Evolutionary conservation across 306 rosid genomes (phyloP).

Genomic region (Sindora glabra): DNA sequence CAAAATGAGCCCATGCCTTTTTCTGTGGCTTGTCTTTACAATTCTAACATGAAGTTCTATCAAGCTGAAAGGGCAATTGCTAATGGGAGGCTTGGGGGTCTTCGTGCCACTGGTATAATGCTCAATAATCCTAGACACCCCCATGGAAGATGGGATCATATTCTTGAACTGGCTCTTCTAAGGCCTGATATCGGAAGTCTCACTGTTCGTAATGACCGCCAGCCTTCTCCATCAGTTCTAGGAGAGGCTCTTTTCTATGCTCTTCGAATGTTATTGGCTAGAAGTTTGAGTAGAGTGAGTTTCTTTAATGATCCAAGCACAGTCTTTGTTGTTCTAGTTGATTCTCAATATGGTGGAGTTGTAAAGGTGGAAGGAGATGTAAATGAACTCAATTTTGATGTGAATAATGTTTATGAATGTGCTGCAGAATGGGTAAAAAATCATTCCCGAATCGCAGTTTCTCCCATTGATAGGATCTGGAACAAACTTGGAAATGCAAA

Average conservation of each 20-base stretch:
- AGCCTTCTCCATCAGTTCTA: slow-evolving; percentile 55
- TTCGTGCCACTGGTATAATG: slow-evolving; percentile 79
- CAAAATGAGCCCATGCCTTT: slow-evolving; percentile 90
- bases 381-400: slow-evolving; percentile 69
- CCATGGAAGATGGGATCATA: slow-evolving; percentile 88
- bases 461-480: slow-evolving; percentile 89
- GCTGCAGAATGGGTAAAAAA: slow-evolving; percentile 91
- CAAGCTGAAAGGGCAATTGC: slow-evolving; percentile 89
- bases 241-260: slow-evolving; percentile 91
- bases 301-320: slow-evolving; percentile 52
- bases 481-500: slow-evolving; percentile 96
- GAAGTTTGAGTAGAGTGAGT: slow-evolving; percentile 70
- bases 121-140: slow-evolving; percentile 78
- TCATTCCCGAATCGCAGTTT: slow-evolving; percentile 72
- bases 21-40: slow-evolving; percentile 68
- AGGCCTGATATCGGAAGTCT: slow-evolving; percentile 68
- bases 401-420: slow-evolving; percentile 74
- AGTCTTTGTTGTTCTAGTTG: slow-evolving; percentile 73
- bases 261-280: slow-evolving; percentile 65
- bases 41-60: slow-evolving; percentile 71
- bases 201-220: slow-evolving; percentile 40
- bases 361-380: slow-evolving; percentile 94
- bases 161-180: slow-evolving; percentile 76
- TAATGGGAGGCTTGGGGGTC: slow-evolving; percentile 75
- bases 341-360: slow-evolving; percentile 93